Evolutionary conservation across 2,329 filamentous ascomycete genomes (phyloP).

Genomic region (Acarospora socialis): DNA sequence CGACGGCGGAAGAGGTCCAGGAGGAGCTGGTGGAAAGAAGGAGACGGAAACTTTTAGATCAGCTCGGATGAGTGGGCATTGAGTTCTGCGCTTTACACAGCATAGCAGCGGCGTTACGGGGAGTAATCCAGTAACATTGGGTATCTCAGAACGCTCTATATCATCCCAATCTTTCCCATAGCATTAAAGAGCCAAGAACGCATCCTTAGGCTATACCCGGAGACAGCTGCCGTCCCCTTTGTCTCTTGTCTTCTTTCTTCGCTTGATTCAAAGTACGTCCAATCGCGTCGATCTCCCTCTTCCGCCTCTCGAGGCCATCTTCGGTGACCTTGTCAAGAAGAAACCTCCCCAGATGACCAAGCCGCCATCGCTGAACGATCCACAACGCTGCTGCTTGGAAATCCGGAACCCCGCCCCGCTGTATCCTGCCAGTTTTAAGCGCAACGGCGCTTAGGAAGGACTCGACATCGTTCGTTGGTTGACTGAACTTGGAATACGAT

Average conservation of each 20-base stretch:
- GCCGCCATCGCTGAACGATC: conserved; percentile 70
- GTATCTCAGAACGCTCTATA: no score
- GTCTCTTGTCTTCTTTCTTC: conserved; percentile 25
- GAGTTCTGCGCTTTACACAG: not conserved
- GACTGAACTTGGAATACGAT: conserved; percentile 48
- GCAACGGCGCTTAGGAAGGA: conserved; percentile 59
- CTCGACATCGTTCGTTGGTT: conserved; percentile 73
- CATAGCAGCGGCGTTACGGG: not conserved
- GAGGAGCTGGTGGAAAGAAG: conserved; percentile 80
- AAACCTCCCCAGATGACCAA: conserved; percentile 61
- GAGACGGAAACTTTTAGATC: conserved; percentile 69
- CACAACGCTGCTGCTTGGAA: conserved; percentile 61
- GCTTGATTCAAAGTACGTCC: conserved; percentile 31
- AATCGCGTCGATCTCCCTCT: conserved; percentile 19
- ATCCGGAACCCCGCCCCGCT: conserved; percentile 57
- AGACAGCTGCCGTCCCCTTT: conserved; percentile 6
- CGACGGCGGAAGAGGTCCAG: conserved; percentile 84
- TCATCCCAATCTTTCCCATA: no score
- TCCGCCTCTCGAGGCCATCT: conserved; percentile 38
- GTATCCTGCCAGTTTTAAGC: conserved; percentile 58
- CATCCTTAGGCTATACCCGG: not conserved
- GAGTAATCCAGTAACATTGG: no score
- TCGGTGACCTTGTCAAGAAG: conserved; percentile 62
- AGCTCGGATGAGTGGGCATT: conserved; percentile 51
- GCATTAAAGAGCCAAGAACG: no score